Percentiles rank a stretch among this genome's conserved stretches.
Evolutionary conservation across 1,284 basidiomycete species (phyloP).

Genomic region (Earliella scabrosa): DNA sequence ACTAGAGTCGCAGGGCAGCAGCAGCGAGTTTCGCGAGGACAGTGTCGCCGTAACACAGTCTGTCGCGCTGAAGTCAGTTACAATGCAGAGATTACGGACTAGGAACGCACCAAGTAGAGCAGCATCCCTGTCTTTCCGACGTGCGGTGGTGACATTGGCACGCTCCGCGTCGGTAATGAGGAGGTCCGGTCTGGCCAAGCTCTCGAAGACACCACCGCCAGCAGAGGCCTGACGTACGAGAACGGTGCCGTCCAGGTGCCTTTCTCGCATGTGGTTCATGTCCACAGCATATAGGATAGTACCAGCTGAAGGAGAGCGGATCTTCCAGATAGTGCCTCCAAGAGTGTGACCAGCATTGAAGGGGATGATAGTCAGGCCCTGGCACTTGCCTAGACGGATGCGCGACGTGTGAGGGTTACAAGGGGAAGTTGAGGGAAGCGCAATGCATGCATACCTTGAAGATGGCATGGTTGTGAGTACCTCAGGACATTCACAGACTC

Average conservation of each 20-base stretch:
- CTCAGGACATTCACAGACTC: constrained; percentile 90
- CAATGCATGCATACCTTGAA: constrained; percentile 74
- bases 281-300: constrained; percentile 96
- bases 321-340: constrained; percentile 98
- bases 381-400: constrained; percentile 73
- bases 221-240: constrained; percentile 67
- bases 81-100: neutral
- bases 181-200: constrained; percentile 86
- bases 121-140: constrained; percentile 90
- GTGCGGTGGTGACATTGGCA: constrained; percentile 80
- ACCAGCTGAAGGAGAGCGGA: constrained; percentile 94
- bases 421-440: neutral
- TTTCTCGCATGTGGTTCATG: constrained; percentile 96
- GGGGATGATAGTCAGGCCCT: constrained; percentile 93
- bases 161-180: constrained; percentile 94
- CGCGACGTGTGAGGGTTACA: neutral
- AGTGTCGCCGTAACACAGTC: constrained; percentile 89
- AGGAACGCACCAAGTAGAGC: constrained; percentile 78
- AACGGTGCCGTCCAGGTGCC: constrained; percentile 95
- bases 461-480: constrained; percentile 94
- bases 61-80: constrained; percentile 34
- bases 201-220: constrained; percentile 81
- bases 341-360: constrained; percentile 96
- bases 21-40: constrained; percentile 76
- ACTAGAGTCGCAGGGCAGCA: constrained; percentile 93